Base-by-base conservation (phyloP, 164 flowering plant species). In the Stephania yunnanensis region DNA sequence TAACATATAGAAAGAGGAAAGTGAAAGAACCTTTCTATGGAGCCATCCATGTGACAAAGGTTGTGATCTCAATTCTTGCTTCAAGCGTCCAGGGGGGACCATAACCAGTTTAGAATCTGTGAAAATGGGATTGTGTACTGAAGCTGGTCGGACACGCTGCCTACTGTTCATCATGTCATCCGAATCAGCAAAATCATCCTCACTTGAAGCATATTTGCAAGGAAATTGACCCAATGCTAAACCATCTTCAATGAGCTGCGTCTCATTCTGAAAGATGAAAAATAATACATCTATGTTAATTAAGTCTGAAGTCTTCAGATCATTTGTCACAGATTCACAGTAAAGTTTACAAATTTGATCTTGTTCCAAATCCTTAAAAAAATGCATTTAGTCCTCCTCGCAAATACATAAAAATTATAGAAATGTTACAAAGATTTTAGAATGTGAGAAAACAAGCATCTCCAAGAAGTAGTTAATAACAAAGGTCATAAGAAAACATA, bases 231-330 rank as follows among this genome's bases (percentile, higher is more conserved):
- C 88, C 50, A 92, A 80, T n/a, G 87, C 92, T 78, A 89, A 80
- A 78, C 93, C 93, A 80, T 96, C 98, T 79, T 94, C 97, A 61
- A 94, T 75, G 58, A 96, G 89, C 82, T 90, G 95, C 71, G 90
- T 81, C 84, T 93, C 97, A 81, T 90, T 77, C 93, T 89, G 86
- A 29, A 81, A 76, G 46, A 8, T 42, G 31, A 55, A n/a, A 19
- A 25, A 69, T 58, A 55, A 8, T 52, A 29, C 46, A 72, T 58
- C 31, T 73, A 73, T 70, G 7, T 25, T 25, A 58, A 58, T 6
- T 58, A 48, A 25, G 25, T 4, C 44, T 63, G 31, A 20, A 0
- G 25, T 10, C 42, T 20, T 42, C 7, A 71, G 6, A 25, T 25
- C 19, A 50, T 19, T 6, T 30, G 25, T 25, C 25, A 25, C 25